Conservation (phyloP, 306 rosid species). For the Rosa chinensis region DNA sequence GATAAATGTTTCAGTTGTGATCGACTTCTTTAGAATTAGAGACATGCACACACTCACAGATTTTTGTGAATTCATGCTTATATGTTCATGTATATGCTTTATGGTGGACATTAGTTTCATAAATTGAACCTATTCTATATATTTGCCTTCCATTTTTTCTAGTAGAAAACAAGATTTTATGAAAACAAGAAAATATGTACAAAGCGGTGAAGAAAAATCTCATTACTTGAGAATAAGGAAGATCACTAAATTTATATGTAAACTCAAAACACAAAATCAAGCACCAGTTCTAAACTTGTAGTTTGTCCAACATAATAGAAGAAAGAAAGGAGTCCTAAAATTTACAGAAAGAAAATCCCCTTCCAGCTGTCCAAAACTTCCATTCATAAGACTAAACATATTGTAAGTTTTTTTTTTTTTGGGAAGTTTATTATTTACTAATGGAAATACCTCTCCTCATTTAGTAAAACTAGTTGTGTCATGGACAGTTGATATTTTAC, state of each 20-base stretch:
- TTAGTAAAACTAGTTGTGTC: not conserved
- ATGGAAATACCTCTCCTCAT: not conserved
- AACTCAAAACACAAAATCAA: not conserved
- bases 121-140: not conserved
- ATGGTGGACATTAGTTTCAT: not conserved
- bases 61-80: not conserved
- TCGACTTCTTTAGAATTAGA: not conserved
- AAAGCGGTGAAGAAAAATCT: not conserved
- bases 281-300: not conserved
- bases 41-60: not conserved
- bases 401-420: not conserved
- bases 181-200: not conserved
- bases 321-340: not conserved
- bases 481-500: not conserved
- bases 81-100: not conserved
- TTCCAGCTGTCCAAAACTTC: not conserved
- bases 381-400: not conserved
- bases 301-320: not conserved
- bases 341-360: not conserved
- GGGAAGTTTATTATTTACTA: not conserved
- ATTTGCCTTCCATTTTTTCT: not conserved
- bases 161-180: not conserved
- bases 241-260: not conserved
- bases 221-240: not conserved
- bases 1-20: conserved; percentile 1